Evolutionary conservation across 306 rosid genomes (phyloP).

Genomic region (Erythrophleum fordii): DNA sequence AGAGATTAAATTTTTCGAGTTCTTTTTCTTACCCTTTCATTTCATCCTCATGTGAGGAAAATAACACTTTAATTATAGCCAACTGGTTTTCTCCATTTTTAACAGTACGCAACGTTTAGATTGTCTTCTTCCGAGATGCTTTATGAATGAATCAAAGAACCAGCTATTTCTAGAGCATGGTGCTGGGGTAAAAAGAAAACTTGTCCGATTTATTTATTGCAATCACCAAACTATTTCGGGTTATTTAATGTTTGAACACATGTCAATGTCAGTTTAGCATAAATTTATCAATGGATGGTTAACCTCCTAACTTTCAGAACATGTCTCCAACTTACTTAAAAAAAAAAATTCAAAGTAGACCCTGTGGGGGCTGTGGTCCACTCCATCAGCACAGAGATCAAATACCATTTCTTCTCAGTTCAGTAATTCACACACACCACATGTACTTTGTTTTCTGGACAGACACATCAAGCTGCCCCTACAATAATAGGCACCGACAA

Average conservation of each 20-base stretch:
- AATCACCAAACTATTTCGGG: constrained; percentile 39
- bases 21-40: not conserved
- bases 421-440: not conserved
- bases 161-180: constrained; percentile 16
- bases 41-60: constrained; percentile 1
- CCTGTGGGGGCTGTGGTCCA: not conserved
- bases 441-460: constrained; percentile 25
- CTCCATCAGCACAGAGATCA: not conserved
- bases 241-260: constrained; percentile 31
- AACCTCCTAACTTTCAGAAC: not conserved
- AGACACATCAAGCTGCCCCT: constrained; percentile 40
- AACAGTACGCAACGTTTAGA: not conserved
- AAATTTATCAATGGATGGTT: constrained; percentile 14
- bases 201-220: constrained; percentile 35
- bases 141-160: not conserved
- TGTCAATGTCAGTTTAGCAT: constrained; percentile 12
- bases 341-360: not conserved
- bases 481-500: constrained; percentile 36
- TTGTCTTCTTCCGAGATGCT: not conserved
- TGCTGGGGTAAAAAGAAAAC: constrained; percentile 25
- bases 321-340: not conserved
- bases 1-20: not conserved
- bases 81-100: not conserved
- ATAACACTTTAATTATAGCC: not conserved
- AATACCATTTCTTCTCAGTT: not conserved